phyloP scores from a whole-genome alignment of 176 grass and related monocot genomes.

The Lolium multiflorum region DNA sequence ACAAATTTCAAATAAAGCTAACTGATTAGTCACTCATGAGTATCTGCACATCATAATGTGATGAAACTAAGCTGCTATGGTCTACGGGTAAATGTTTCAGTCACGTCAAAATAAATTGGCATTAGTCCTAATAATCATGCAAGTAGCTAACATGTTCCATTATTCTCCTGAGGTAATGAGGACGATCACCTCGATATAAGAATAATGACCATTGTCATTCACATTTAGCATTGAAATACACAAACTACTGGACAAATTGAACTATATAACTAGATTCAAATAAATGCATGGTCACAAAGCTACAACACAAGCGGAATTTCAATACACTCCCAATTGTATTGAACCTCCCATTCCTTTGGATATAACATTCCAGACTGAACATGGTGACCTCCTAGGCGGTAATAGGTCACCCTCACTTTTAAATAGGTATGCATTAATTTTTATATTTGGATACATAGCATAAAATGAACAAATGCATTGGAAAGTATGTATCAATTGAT shows the following conservation, averaged over 20 bases:
- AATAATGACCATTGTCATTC: not conserved
- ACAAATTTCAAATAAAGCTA: conserved; percentile 4
- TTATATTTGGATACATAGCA: not conserved
- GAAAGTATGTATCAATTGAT: not conserved
- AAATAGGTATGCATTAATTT: not conserved
- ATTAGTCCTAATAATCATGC: not conserved
- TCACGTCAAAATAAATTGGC: conserved; percentile 21
- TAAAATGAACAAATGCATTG: not conserved
- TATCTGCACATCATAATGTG: not conserved
- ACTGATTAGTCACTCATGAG: not conserved
- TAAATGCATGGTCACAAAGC: conserved; percentile 1
- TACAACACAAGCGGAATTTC: not conserved
- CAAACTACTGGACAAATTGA: not conserved
- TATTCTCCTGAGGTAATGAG: not conserved
- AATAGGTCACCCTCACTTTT: not conserved
- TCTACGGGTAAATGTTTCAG: not conserved
- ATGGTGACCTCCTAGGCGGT: not conserved
- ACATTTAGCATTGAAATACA: not conserved
- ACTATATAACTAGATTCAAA: conserved; percentile 16
- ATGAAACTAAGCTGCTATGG: conserved; percentile 23
- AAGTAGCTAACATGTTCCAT: not conserved
- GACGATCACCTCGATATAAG: not conserved
- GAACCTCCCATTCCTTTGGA: not conserved
- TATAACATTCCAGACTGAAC: not conserved
- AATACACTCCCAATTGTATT: not conserved